Conservation (phyloP, 352 stramenopile species). For the Pythium guiyangense region DNA sequence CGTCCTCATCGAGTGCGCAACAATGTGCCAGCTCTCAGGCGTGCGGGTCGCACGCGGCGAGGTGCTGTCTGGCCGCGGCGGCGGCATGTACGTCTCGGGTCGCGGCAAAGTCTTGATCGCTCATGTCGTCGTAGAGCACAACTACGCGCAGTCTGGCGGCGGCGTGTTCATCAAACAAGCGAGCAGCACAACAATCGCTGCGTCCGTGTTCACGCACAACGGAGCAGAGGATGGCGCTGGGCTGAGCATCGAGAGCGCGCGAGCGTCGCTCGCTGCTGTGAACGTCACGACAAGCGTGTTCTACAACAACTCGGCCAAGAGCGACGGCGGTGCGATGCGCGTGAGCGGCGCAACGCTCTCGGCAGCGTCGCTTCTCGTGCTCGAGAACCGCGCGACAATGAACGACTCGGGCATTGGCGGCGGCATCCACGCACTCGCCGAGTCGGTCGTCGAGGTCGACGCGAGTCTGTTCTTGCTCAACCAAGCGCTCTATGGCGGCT, state of each 20-base stretch:
- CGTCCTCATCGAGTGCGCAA: constrained; percentile 18
- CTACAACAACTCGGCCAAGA: constrained; percentile 38
- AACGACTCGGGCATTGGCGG: constrained; percentile 22
- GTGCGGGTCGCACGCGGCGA: constrained; percentile 20
- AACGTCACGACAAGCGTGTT: constrained; percentile 19
- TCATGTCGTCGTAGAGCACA: constrained; percentile 19
- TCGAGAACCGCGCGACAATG: constrained; percentile 26
- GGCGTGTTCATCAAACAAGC: constrained; percentile 23
- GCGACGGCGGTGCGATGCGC: constrained; percentile 22
- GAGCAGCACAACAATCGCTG: constrained; percentile 11
- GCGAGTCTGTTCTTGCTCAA: constrained; percentile 33
- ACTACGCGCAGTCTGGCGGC: constrained; percentile 24
- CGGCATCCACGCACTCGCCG: constrained; percentile 15
- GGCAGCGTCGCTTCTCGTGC: constrained; percentile 13
- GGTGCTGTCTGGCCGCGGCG: constrained; percentile 18
- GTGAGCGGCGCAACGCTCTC: constrained; percentile 3
- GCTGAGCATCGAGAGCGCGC: constrained; percentile 13
- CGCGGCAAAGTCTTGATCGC: constrained; percentile 16
- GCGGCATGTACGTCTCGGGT: constrained; percentile 27
- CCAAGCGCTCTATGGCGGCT: constrained; percentile 21
- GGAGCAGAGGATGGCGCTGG: constrained; percentile 19
- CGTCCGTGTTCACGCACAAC: constrained; percentile 22
- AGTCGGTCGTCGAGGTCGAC: constrained; percentile 8
- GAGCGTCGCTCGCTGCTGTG: background rate
- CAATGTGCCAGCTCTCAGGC: constrained; percentile 18